These are phyloP conservation scores for Beauveria sp. DNA, from an alignment of 2,329 filamentous ascomycete species.

Conservation along the genomic window DNA sequence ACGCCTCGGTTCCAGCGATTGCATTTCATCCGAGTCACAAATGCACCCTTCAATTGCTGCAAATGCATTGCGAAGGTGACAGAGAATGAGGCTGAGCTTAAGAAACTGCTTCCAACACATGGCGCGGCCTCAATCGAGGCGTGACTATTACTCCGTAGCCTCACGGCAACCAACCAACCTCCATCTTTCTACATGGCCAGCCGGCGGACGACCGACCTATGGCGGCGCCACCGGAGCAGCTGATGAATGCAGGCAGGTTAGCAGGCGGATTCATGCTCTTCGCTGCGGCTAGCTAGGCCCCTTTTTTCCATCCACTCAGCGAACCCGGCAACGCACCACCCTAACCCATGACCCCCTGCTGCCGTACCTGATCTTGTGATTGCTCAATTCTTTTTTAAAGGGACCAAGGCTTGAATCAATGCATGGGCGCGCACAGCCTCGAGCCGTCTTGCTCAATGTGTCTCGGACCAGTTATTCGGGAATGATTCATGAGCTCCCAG, in stretches of 20 bases:
- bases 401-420: not conserved
- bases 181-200: not conserved
- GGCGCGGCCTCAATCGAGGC: not conserved
- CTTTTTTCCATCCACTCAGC: not conserved
- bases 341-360: slow-evolving; percentile 8
- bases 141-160: not conserved
- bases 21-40: not conserved
- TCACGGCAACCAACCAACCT: not conserved
- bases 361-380: slow-evolving; percentile 11
- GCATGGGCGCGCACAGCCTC: not conserved
- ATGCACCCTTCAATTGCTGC: no score
- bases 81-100: not conserved
- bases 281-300: not conserved
- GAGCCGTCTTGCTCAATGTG: not conserved
- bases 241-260: not conserved
- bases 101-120: not conserved
- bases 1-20: not conserved
- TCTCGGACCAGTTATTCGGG: not conserved
- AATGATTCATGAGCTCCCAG: not conserved
- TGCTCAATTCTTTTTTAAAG: slow-evolving; percentile 1
- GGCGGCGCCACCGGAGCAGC: slow-evolving; percentile 4
- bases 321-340: not conserved
- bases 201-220: not conserved
- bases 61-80: not conserved
- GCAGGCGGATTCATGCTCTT: not conserved